A percentile compares a stretch with the other conserved stretches of the same genome.
phyloP scores from a whole-genome alignment of 2,329 filamentous ascomycete species.

The Hymenoscyphus repandus region DNA sequence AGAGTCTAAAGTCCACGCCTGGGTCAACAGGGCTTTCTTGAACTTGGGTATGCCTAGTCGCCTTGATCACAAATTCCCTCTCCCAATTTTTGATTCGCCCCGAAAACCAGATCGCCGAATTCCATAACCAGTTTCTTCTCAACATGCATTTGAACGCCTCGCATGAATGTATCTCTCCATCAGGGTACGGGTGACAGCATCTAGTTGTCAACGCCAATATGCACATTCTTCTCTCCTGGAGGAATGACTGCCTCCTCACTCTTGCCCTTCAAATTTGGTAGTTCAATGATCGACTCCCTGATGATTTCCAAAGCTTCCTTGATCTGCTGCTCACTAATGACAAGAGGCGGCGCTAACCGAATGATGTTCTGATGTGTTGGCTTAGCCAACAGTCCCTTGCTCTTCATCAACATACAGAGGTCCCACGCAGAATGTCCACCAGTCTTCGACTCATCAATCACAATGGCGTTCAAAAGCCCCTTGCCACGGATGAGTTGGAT shows the following conservation, averaged over 20 bases:
- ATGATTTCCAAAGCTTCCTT: conserved; percentile 74
- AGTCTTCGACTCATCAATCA: conserved; percentile 87
- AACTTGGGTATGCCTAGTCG: too few relatives aligned
- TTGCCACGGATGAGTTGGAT: conserved; percentile 84
- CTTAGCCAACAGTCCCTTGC: conserved; percentile 93
- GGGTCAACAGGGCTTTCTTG: too few relatives aligned
- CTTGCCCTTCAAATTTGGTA: conserved; percentile 62
- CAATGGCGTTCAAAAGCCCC: conserved; percentile 89
- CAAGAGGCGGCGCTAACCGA: conserved; percentile 89
- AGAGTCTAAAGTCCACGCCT: too few relatives aligned
- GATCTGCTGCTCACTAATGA: conserved; percentile 87
- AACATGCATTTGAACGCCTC: too few relatives aligned
- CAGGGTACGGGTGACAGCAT: neutral
- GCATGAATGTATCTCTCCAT: too few relatives aligned
- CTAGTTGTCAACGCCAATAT: conserved; percentile 54
- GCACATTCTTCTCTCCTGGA: conserved; percentile 54
- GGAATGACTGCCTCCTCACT: conserved; percentile 52
- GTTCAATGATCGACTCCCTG: conserved; percentile 71
- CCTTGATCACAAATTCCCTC: too few relatives aligned
- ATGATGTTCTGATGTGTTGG: conserved; percentile 99
- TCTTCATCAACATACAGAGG: conserved; percentile 89
- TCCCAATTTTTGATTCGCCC: too few relatives aligned
- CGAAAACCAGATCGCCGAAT: too few relatives aligned
- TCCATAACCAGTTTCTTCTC: too few relatives aligned
- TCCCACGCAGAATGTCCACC: conserved; percentile 91